phyloP scores from a whole-genome alignment of 2,329 filamentous ascomycete genomes.

The Epicoccum nigrum region DNA sequence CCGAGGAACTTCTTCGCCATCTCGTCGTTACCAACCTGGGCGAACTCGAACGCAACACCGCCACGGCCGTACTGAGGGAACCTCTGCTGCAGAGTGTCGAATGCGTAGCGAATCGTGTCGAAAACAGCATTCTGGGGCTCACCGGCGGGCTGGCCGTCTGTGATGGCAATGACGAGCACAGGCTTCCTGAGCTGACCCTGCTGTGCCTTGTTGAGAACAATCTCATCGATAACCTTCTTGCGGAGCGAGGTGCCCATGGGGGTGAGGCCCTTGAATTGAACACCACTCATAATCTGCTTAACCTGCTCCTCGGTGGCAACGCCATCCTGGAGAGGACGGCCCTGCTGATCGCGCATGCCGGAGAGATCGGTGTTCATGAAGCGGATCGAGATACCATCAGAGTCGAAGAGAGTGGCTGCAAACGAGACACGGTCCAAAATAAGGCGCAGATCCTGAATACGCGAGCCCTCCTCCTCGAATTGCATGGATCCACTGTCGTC shows the following conservation, averaged over 20 bases:
- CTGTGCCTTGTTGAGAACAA: constrained; percentile 62
- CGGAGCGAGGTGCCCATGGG: constrained; percentile 69
- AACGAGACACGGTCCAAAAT: constrained; percentile 68
- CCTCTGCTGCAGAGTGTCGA: constrained; percentile 56
- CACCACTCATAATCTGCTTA: constrained; percentile 61
- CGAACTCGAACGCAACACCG: constrained; percentile 71
- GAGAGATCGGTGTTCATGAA: constrained; percentile 69
- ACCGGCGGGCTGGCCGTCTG: constrained; percentile 69
- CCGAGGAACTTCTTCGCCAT: constrained; percentile 68
- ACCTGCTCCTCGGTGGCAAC: constrained; percentile 65
- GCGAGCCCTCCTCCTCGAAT: constrained; percentile 70
- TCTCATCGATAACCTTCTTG: constrained; percentile 67
- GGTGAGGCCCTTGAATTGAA: constrained; percentile 69
- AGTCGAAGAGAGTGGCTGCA: constrained; percentile 71
- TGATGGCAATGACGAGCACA: constrained; percentile 69
- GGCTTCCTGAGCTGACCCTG: constrained; percentile 65
- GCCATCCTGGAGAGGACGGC: constrained; percentile 56
- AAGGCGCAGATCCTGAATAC: constrained; percentile 69
- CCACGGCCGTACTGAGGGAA: constrained; percentile 59
- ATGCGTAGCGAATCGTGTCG: constrained; percentile 63
- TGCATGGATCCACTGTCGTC: constrained; percentile 74
- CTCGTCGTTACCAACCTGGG: constrained; percentile 71
- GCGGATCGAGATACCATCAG: constrained; percentile 70
- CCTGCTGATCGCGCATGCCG: constrained; percentile 31
- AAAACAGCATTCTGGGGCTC: constrained; percentile 63